Base-by-base conservation (phyloP, 1,139 yeast genomes). In the Geotrichum fermentans region DNA sequence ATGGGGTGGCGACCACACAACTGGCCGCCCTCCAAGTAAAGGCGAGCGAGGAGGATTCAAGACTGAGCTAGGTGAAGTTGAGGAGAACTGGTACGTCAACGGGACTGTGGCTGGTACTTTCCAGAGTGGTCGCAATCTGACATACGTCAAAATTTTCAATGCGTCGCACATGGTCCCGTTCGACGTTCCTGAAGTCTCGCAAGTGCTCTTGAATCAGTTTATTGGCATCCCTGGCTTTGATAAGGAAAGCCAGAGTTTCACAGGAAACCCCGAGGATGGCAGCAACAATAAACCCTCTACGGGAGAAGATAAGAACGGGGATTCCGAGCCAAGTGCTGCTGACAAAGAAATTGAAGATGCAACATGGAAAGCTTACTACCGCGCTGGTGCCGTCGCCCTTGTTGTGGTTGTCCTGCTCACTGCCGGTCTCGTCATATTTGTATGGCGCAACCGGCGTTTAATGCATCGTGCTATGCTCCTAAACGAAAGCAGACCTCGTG, bases 121-220 rank as follows among this genome's bases (percentile, higher is more conserved):
- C 34, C 66, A 60, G 38, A 51, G 57, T 8, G 90, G 81, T 49
- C 75, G 89, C 55, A 87, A 87, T 60, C 71, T 92, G 59, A 85
- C 96, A 0, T 85, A 83, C 64, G 79, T 87, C 26, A 78, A 80
- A 54, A 79, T 90, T 1, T 79, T 71, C 61, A 79, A 87, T 58
- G 79, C 96, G 0, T 83, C 95, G 3, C 98, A 92, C 63, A 94
- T 92, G 99, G 95, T 89, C 20, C 96, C 98, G 1, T 84, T 79
- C 58, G 97, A 92, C 62, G 68, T 78, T 48, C 87, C 95, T 0
- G 79, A 74, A 40, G 73, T 78, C 28, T 77, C 90, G 8, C 73
- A 89, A 57, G 88, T 90, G 26, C 70, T 92, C 62, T 49, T 69
- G 36, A 59, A 67, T 49, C 54, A 48, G 33, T 39, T 45, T 28